Base-by-base conservation (phyloP, 805 yeast genomes). In the Komagataella ulmi region DNA sequence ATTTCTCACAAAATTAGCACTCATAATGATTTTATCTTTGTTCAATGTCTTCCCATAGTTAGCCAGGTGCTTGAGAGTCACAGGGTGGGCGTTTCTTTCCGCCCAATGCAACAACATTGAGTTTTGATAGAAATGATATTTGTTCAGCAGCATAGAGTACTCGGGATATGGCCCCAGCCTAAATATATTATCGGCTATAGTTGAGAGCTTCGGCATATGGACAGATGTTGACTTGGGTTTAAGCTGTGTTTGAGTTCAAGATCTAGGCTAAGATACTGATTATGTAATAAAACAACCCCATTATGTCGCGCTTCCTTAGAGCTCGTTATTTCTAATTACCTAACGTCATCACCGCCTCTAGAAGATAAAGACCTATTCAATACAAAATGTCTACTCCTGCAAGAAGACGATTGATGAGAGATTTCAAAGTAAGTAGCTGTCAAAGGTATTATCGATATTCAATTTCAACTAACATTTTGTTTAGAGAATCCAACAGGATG, bases 391-490 rank as follows among this genome's bases (percentile, higher is more conserved):
- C 98, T 6, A 93, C 99, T 6, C 93, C 97, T 14, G 99, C 99
- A n/a, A 82, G 96, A 67, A 85, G 97, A 80, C 82, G 99, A 72
- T 80, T 93, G 61, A 93, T 93, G 98, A 86, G 99, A 68, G 99
- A 93, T 70, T 88, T 93, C 70, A 90, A 89, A 68, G 86, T 83
- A 69, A 48, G 85, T 49, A 36, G 44, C 14, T 30, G 8, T 17
- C 45, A 3, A 18, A 17, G 17, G 43, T 24, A 12, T 24, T 18
- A 45, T 14, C 24, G 44, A 17, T 43, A 19, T 19, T n/a, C 44
- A 49, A 44, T 14, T 48, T 45, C n/a, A 53, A 53, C 59, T 62
- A 60, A 60, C 43, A 23, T 5, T 24, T 17, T 24, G 56, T 18
- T 17, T 54, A 81, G 83, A 83, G 98, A 60, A 90, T 93, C 84